Evolutionary conservation across 805 yeast species (phyloP).

Genomic region (Wickerhamiella sergipiensis): DNA sequence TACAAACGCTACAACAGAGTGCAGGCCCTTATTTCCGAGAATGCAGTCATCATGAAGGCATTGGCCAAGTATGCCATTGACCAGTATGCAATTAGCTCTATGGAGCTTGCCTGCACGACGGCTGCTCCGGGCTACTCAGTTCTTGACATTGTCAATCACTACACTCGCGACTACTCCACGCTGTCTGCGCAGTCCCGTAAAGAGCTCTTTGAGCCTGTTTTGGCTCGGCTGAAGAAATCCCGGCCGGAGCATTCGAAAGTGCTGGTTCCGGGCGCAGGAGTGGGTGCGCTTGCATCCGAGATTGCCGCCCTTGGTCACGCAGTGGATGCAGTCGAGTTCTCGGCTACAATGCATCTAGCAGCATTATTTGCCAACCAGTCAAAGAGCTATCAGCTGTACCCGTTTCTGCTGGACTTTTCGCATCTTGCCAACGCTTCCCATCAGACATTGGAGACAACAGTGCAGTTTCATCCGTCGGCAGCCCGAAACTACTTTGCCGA

Average conservation of each 20-base stretch:
- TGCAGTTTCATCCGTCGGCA: slow-evolving; percentile 1
- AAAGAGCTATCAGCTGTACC: slow-evolving; percentile 16
- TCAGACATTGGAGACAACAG: slow-evolving; percentile 31
- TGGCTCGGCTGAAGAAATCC: slow-evolving; percentile 24
- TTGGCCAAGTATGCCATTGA: slow-evolving; percentile 30
- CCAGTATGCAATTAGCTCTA: slow-evolving; percentile 26
- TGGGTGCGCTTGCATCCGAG: slow-evolving; percentile 65
- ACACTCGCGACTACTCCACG: slow-evolving; percentile 62
- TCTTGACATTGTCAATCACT: slow-evolving; percentile 49
- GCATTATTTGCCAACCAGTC: slow-evolving; percentile 14
- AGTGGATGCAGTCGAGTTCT: slow-evolving; percentile 66
- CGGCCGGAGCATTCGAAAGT: slow-evolving; percentile 24
- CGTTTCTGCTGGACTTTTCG: slow-evolving; percentile 49
- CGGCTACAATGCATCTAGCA: slow-evolving; percentile 61
- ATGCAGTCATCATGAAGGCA: slow-evolving; percentile 34
- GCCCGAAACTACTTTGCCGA: slow-evolving; percentile 34
- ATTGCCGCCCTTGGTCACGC: slow-evolving; percentile 27
- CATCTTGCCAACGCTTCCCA: slow-evolving; percentile 37
- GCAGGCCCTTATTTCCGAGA: slow-evolving; percentile 35
- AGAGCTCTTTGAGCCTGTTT: slow-evolving; percentile 43
- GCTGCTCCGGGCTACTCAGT: slow-evolving; percentile 15
- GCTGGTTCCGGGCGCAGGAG: slow-evolving; percentile 79
- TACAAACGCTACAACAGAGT: slow-evolving; percentile 35
- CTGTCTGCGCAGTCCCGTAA: slow-evolving; percentile 36
- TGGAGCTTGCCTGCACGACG: slow-evolving; percentile 34